Evolutionary conservation across 2,329 filamentous ascomycete genomes (phyloP), one percentile per base, ranked within the genome.

Genomic region (Calonectria hongkongensis): DNA sequence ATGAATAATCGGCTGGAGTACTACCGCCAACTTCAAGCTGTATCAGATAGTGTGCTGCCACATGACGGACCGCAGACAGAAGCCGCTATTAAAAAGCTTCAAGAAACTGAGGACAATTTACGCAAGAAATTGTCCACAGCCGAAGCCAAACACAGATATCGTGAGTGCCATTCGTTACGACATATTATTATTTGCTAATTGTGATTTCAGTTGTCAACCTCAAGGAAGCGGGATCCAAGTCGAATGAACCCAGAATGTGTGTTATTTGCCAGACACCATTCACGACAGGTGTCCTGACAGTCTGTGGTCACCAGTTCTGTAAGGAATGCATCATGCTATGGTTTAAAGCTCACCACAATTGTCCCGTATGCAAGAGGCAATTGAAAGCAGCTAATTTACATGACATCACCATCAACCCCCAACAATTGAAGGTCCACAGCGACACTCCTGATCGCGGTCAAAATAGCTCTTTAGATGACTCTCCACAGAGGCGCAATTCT

Each of bases 221-320:
- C 60, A 87, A 88, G 78, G 83, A 88, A 68, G 85, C 88, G 21
- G 93, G 94, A 54, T 87, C 89, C n/a, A 91, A 89, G 63, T 89
- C 89, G 1, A 89, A 92, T 60, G 90, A 92, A 70, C 87, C 91
- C 8, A 90, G 91, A 36, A 92, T 94, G 64, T 99, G 97, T 81
- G 91, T 97, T 68, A 98, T 99, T 77, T 99, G 97, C 81, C 93
- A 94, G 79, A 89, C 90, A 13, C 81, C 87, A 0, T 98, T 98
- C 78, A 92, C 93, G 71, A 87, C 92, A n/a, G 96, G 96, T 66
- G 91, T 94, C 66, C 87, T 96, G 73, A 98, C 96, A 0, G 90
- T 95, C 1, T 98, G 97, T 81, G 96, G 96, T 0, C 97, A 99
- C 81, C 92, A 95, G 75, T 98, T 95, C 81, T 98, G 96, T 86